Evolutionary conservation across 164 flowering plant genomes (phyloP).

Genomic region (Aristolochia contorta): DNA sequence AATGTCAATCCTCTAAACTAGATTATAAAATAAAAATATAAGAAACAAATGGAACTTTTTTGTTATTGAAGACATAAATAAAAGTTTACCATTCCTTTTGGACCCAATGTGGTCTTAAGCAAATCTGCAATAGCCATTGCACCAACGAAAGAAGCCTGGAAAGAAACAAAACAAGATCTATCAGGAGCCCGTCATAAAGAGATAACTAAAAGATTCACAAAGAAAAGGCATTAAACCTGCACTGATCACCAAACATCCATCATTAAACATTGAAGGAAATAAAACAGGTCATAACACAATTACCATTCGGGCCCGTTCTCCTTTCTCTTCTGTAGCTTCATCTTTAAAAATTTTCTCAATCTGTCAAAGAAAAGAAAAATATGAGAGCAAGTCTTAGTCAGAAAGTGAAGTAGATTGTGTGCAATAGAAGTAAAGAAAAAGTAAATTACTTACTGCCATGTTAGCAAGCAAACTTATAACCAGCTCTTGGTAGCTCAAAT

Average conservation of each 20-base stretch:
- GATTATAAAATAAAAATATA: not conserved
- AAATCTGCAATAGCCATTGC: slow-evolving; percentile 97
- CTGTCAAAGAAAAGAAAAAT: slow-evolving; percentile 16
- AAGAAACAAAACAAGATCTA: not conserved
- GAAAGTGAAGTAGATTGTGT: no score
- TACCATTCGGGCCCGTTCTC: slow-evolving; percentile 96
- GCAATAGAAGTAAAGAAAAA: no score
- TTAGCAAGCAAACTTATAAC: no score
- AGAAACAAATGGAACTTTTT: not conserved
- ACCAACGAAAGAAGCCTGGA: slow-evolving; percentile 87
- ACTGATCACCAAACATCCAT: no score
- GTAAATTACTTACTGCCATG: no score
- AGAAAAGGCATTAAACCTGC: no score
- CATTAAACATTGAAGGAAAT: no score
- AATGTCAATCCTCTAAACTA: slow-evolving; percentile 1
- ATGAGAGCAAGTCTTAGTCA: no score
- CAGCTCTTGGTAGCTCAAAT: no score
- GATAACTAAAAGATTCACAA: no score
- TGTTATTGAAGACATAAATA: no score
- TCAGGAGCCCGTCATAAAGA: not conserved
- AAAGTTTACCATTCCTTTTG: slow-evolving; percentile 85
- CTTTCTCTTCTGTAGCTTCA: slow-evolving; percentile 97
- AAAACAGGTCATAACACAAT: slow-evolving; percentile 6
- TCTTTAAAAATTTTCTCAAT: slow-evolving; percentile 67
- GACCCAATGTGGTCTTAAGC: slow-evolving; percentile 93